phyloP scores from a whole-genome alignment of 164 flowering plant genomes.

The Chimonanthus salicifolius region DNA sequence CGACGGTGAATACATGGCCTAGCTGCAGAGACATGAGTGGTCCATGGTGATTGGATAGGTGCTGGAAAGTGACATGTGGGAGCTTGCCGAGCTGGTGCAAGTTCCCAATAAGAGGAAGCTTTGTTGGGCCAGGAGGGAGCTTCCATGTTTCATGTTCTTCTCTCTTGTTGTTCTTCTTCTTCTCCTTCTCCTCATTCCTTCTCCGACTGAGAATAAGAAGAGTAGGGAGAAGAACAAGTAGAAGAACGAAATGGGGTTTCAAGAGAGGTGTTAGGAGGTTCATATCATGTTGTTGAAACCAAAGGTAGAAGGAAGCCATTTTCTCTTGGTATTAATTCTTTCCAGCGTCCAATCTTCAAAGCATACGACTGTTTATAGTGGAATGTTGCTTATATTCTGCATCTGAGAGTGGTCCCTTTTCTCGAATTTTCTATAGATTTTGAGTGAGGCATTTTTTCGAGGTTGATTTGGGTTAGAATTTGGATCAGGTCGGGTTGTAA shows the following conservation, averaged over 20 bases:
- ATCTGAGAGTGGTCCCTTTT: not conserved
- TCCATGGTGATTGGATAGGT: slow-evolving; percentile 21
- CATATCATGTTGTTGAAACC: not conserved
- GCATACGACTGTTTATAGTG: not conserved
- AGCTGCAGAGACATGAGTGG: slow-evolving; percentile 28
- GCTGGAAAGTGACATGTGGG: slow-evolving; percentile 11
- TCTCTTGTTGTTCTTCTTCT: not conserved
- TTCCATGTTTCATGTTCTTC: not conserved
- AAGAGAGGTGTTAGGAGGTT: not conserved
- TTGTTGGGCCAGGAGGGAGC: slow-evolving; percentile 33
- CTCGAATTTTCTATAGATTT: not conserved
- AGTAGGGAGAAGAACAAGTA: not conserved
- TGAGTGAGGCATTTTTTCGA: too few species aligned
- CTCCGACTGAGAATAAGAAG: not conserved
- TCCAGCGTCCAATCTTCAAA: not conserved
- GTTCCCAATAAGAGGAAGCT: slow-evolving; percentile 20
- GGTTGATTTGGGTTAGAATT: too few species aligned
- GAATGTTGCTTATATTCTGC: too few species aligned
- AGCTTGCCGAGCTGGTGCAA: slow-evolving; percentile 13
- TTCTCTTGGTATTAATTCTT: not conserved
- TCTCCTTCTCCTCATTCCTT: not conserved
- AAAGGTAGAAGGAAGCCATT: not conserved
- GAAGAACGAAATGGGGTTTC: not conserved
- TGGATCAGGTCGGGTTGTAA: too few species aligned
- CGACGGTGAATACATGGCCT: slow-evolving; percentile 23